Percentiles rank a stretch among this genome's conserved stretches.
phyloP scores from a whole-genome alignment of 2,329 filamentous ascomycete species.

The Fragosphaeria purpurea region DNA sequence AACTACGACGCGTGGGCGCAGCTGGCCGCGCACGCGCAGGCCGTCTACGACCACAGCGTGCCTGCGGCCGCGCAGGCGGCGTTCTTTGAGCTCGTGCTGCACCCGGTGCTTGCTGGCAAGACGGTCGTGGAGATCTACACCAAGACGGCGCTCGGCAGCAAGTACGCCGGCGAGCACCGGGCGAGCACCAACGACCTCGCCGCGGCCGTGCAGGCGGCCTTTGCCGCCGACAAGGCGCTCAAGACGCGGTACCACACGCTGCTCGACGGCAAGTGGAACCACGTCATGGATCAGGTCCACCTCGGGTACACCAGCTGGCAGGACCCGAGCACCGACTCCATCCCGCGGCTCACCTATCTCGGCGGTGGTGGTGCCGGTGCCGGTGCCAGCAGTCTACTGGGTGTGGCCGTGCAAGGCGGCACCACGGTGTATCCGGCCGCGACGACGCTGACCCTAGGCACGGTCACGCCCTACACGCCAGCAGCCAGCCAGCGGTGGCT shows the following conservation, averaged over 20 bases:
- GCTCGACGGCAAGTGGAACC: constrained; percentile 27
- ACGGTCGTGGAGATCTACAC: constrained; percentile 41
- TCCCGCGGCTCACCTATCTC: constrained; percentile 36
- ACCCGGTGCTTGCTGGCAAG: constrained; percentile 44
- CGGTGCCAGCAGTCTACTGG: constrained; percentile 25
- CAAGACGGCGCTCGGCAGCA: constrained; percentile 32
- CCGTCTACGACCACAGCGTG: constrained; percentile 31
- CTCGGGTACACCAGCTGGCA: constrained; percentile 38
- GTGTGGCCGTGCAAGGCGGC: constrained; percentile 37
- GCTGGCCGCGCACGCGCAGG: constrained; percentile 33
- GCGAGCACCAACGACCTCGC: constrained; percentile 34
- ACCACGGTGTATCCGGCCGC: constrained; percentile 40
- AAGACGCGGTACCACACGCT: constrained; percentile 33
- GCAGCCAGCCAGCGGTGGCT: constrained; percentile 28
- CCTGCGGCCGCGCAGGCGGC: constrained; percentile 29
- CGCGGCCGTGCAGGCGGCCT: constrained; percentile 29
- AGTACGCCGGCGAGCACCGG: constrained; percentile 35
- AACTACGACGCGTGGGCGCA: constrained; percentile 40
- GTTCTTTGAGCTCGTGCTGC: constrained; percentile 48
- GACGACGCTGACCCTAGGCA: constrained; percentile 10
- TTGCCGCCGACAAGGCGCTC: constrained; percentile 32
- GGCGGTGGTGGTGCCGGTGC: constrained; percentile 28
- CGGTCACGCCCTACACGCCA: constrained; percentile 20
- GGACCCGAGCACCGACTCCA: constrained; percentile 41
- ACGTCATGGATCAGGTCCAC: constrained; percentile 38